Evolutionary conservation across 2,329 filamentous ascomycete species (phyloP).

Genomic region (Beauveria sp.): DNA sequence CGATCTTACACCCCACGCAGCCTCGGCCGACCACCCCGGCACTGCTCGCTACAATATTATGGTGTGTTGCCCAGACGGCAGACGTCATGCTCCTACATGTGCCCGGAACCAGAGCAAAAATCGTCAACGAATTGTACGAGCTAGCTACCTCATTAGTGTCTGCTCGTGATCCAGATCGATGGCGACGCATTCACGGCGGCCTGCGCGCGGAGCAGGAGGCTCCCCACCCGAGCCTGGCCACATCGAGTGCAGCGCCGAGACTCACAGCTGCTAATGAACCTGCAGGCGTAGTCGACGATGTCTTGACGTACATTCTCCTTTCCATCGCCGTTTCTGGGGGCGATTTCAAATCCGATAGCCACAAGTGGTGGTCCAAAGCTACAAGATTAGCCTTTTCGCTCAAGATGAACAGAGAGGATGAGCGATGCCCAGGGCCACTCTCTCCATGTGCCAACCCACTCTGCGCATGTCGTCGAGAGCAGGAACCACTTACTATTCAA

Average conservation of each 20-base stretch:
- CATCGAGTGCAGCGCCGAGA: constrained; percentile 19
- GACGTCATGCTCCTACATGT: constrained; percentile 35
- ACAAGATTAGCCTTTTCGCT: constrained; percentile 30
- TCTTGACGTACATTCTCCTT: constrained; percentile 37
- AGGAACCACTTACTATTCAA: constrained; percentile 18
- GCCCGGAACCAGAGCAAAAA: constrained; percentile 31
- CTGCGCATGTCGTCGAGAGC: constrained; percentile 24
- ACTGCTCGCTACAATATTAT: constrained; percentile 39
- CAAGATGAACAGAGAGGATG: constrained; percentile 32
- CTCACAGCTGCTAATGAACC: constrained; percentile 28
- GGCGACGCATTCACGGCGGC: constrained; percentile 29
- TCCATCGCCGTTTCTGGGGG: constrained; percentile 38
- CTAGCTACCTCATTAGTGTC: constrained; percentile 27
- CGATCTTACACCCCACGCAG: constrained; percentile 31
- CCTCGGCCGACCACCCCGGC: constrained; percentile 36
- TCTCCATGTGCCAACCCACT: constrained; percentile 25
- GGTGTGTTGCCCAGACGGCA: constrained; percentile 39
- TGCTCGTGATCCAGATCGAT: constrained; percentile 29
- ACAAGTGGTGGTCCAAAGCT: constrained; percentile 41
- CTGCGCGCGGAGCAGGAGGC: constrained; percentile 25
- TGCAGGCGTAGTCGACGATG: constrained; percentile 30
- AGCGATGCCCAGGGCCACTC: constrained; percentile 21
- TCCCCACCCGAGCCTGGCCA: constrained; percentile 18
- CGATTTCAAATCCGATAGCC: constrained; percentile 40
- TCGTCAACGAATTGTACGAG: constrained; percentile 31